Percentiles rank a stretch among this genome's conserved stretches.
Evolutionary conservation across 306 rosid genomes (phyloP).

Genomic region (Ammopiptanthus mongolicus): DNA sequence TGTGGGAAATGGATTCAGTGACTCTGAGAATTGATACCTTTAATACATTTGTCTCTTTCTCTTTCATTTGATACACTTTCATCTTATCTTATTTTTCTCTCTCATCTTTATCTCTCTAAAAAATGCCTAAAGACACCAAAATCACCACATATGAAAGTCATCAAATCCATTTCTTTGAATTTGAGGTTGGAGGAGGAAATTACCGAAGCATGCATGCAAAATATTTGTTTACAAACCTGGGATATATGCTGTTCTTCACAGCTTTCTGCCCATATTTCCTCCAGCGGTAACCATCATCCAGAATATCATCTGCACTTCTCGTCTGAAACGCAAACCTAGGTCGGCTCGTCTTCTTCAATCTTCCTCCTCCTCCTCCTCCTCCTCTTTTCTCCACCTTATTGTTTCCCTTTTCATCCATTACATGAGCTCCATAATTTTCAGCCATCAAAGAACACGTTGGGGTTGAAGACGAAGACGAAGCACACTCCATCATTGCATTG

Average conservation of each 20-base stretch:
- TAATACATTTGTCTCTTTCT: too few species aligned
- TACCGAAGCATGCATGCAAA: neutral
- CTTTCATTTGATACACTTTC: too few species aligned
- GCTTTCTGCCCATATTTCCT: slow-evolving; percentile 95
- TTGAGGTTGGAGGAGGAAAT: neutral
- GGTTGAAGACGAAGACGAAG: neutral
- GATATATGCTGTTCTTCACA: slow-evolving; percentile 70
- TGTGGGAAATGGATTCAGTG: too few species aligned
- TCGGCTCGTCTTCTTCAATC: slow-evolving; percentile 37
- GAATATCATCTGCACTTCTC: slow-evolving; percentile 75
- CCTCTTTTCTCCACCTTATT: slow-evolving; percentile 25
- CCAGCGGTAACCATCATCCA: slow-evolving; percentile 98
- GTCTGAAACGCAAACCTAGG: slow-evolving; percentile 95
- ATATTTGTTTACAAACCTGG: slow-evolving; percentile 40
- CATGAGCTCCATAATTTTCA: slow-evolving; percentile 11
- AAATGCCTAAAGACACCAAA: too few species aligned
- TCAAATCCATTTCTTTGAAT: too few species aligned
- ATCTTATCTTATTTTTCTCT: too few species aligned
- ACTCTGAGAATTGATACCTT: too few species aligned
- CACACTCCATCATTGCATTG: slow-evolving; percentile 13
- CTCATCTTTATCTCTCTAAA: too few species aligned
- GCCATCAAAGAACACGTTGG: neutral
- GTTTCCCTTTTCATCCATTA: slow-evolving; percentile 19
- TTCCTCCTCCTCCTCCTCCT: slow-evolving; percentile 23
- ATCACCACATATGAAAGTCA: too few species aligned